Base-by-base conservation (phyloP, 441 rosid genomes). In the Eruca vesicaria region DNA sequence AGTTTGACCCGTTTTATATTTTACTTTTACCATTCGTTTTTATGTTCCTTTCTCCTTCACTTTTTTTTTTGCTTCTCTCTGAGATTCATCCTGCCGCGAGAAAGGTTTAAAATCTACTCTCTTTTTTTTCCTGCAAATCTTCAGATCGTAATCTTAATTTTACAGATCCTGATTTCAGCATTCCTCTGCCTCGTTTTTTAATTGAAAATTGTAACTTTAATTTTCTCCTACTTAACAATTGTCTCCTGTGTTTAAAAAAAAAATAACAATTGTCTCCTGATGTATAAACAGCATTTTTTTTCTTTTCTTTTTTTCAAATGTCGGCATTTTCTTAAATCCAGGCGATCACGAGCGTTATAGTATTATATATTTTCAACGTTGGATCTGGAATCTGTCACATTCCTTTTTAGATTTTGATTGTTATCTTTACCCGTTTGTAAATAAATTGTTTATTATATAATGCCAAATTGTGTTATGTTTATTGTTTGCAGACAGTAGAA, bases 401-500 rank as follows among this genome's bases (percentile, higher is more conserved):
- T 55, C 45, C 28, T 21, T 55, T n/a, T 35, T 23, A 19, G 18
- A 7, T 5, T 73, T 65, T 65, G 77, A 57, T 16, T 73, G 7
- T 56, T 38, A 16, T 56, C 45, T 35, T 23, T 35, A 6, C 53
- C 38, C 66, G 26, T 63, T n/a, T 72, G 61, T 52, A 33, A 52
- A 62, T 53, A 56, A 31, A 32, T 11, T 9, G 21, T 50, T 63
- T 48, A 50, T 63, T 14, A 38, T 29, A 29, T 69, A 70, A 55
- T 71, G 38, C 70, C 11, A 55, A 73, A 28, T 64, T 55, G 38
- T 53, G 36, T 69, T 28, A 53, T 72, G 33, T 6, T 61, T 62
- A 3, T 3, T 38, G 9, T 69, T 69, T 58, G 41, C 80, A 83
- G 80, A 20, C 59, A 38, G 35, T 78, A 77, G 76, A 55, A 55